Evolutionary conservation across 441 rosid genomes (phyloP).

Genomic region (Pelargonium australe): DNA sequence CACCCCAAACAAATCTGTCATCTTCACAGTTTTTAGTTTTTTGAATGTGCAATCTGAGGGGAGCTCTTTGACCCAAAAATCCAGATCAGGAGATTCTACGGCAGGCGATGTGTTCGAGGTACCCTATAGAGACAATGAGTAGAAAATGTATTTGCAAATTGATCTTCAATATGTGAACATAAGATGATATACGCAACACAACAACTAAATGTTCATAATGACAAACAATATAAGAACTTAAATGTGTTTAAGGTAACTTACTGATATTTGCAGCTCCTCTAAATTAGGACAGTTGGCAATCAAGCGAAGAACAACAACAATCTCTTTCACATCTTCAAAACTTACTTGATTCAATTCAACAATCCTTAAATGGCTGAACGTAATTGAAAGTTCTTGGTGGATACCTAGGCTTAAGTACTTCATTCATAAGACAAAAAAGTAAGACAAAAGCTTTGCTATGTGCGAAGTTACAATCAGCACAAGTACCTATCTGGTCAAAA

Average conservation of each 20-base stretch:
- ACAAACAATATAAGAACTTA: slow-evolving; percentile 11
- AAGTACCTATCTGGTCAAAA: slow-evolving; percentile 1
- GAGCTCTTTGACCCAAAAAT: slow-evolving; percentile 47
- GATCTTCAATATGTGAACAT: not conserved
- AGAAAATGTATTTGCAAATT: slow-evolving; percentile 1
- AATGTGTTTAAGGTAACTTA: slow-evolving; percentile 27
- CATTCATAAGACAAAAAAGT: not conserved
- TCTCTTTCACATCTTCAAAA: slow-evolving; percentile 79
- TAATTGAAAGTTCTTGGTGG: slow-evolving; percentile 49
- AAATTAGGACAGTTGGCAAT: slow-evolving; percentile 74
- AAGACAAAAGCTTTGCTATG: not conserved
- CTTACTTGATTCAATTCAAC: slow-evolving; percentile 82
- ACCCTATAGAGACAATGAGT: slow-evolving; percentile 34
- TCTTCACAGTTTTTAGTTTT: slow-evolving; percentile 51
- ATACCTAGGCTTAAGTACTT: slow-evolving; percentile 90
- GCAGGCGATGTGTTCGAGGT: slow-evolving; percentile 48
- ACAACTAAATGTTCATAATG: not conserved
- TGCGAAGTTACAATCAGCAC: not conserved
- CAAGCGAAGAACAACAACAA: slow-evolving; percentile 74
- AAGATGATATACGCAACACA: not conserved
- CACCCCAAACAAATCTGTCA: slow-evolving; percentile 60
- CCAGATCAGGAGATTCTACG: slow-evolving; percentile 48
- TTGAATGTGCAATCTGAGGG: slow-evolving; percentile 44
- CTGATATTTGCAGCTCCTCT: slow-evolving; percentile 68
- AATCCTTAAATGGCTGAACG: slow-evolving; percentile 46